Percentiles rank a stretch among this genome's conserved stretches.
phyloP scores from a whole-genome alignment of 2,329 filamentous ascomycete species.

The Sodiomyces alkalinus region DNA sequence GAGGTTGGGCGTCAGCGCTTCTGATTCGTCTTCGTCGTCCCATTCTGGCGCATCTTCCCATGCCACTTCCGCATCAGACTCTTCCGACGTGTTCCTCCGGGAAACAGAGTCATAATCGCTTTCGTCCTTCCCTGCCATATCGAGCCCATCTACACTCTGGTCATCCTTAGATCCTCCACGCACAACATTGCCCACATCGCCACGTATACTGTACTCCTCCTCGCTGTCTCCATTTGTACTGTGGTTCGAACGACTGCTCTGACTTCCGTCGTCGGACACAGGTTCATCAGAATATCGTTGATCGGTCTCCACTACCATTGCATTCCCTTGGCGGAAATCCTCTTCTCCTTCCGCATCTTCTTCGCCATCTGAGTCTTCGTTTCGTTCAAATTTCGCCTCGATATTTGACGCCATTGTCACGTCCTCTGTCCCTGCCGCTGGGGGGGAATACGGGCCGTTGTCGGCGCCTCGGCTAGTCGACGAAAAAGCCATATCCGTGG shows the following conservation, averaged over 20 bases:
- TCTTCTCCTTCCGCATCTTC: slow-evolving; percentile 14
- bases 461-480: slow-evolving; percentile 2
- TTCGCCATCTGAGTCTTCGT: slow-evolving; percentile 11
- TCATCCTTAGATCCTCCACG: slow-evolving; percentile 22
- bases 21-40: slow-evolving; percentile 39
- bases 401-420: no score
- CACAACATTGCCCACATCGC: background rate
- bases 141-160: slow-evolving; percentile 40
- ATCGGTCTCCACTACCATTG: background rate
- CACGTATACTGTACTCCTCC: slow-evolving; percentile 6
- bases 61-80: slow-evolving; percentile 40
- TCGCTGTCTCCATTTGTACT: slow-evolving; percentile 10
- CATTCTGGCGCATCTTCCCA: slow-evolving; percentile 43
- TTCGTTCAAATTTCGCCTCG: no score
- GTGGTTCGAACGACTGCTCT: no score
- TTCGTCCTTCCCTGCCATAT: slow-evolving; percentile 38
- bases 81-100: slow-evolving; percentile 34
- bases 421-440: background rate
- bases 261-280: slow-evolving; percentile 23
- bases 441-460: no score
- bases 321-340: slow-evolving; percentile 21
- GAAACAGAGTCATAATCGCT: slow-evolving; percentile 28
- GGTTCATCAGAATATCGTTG: slow-evolving; percentile 21
- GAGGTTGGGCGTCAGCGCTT: slow-evolving; percentile 28
- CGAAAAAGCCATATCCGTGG: slow-evolving; percentile 1